phyloP scores from a whole-genome alignment of 805 yeast species.

The Wickerhamomyces xylosicus region DNA sequence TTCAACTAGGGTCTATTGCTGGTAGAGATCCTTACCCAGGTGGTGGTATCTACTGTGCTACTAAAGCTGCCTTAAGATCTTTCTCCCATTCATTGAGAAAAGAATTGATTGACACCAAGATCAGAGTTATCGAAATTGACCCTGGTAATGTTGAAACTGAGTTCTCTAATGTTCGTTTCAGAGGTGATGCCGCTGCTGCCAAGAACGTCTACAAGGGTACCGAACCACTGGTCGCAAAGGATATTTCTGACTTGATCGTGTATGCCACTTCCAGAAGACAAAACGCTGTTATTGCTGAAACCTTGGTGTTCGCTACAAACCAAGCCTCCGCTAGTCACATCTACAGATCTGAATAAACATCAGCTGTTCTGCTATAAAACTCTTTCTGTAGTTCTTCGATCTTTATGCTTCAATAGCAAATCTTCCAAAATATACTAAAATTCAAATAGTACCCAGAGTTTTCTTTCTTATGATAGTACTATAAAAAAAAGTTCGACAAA shows the following conservation, averaged over 20 bases:
- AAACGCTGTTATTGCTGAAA: slow-evolving; percentile 60
- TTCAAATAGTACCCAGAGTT: no score
- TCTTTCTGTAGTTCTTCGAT: no score
- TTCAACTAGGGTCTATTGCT: slow-evolving; percentile 72
- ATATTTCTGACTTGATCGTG: slow-evolving; percentile 24
- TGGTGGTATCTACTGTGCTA: slow-evolving; percentile 70
- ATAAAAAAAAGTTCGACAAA: no score
- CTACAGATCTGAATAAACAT: slow-evolving; percentile 36
- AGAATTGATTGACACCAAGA: slow-evolving; percentile 59
- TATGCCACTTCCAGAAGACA: slow-evolving; percentile 47
- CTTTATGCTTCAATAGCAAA: no score
- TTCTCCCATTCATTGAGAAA: slow-evolving; percentile 64
- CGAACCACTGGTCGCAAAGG: slow-evolving; percentile 47
- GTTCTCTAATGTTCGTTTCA: slow-evolving; percentile 48
- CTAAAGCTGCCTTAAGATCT: slow-evolving; percentile 66
- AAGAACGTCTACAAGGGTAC: slow-evolving; percentile 46
- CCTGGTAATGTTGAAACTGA: slow-evolving; percentile 68
- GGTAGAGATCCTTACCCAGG: slow-evolving; percentile 77
- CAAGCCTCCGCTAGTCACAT: slow-evolving; percentile 59
- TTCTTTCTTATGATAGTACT: no score
- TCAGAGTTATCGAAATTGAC: slow-evolving; percentile 54
- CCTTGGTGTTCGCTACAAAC: slow-evolving; percentile 74
- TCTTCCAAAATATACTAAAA: no score
- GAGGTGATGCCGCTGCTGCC: slow-evolving; percentile 45
- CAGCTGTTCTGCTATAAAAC: no score